Percentiles rank a stretch among this genome's conserved stretches.
Conservation (phyloP, 2,329 filamentous ascomycete genomes). For the Tolypocladium pustulatum region DNA sequence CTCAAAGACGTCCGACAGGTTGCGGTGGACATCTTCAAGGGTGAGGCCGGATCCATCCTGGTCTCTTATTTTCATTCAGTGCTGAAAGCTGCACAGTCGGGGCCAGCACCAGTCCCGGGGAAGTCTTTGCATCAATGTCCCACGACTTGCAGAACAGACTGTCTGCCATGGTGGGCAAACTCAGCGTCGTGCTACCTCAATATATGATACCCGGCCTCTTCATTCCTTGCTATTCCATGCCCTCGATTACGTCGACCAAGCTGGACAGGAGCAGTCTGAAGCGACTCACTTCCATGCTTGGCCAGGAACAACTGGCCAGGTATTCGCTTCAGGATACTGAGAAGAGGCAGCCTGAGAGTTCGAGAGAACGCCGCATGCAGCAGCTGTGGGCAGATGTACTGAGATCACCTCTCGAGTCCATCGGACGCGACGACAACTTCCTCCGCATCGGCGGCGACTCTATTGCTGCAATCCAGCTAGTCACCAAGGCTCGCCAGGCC, state of each 20-base stretch:
- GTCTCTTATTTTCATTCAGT: not conserved
- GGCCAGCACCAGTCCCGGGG: not conserved
- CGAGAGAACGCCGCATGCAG: constrained; percentile 5
- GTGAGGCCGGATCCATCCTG: constrained; percentile 5
- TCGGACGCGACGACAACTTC: constrained; percentile 9
- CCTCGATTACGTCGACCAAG: constrained; percentile 5
- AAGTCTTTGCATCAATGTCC: not conserved
- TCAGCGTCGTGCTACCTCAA: not conserved
- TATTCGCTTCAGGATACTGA: not conserved
- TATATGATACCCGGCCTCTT: constrained; percentile 1
- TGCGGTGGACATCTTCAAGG: constrained; percentile 13
- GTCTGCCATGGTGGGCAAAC: not conserved
- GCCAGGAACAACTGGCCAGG: not conserved
- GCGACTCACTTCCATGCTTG: not conserved
- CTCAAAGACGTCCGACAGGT: not conserved
- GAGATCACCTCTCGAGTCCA: not conserved
- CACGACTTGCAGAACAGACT: not conserved
- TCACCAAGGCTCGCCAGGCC: not conserved
- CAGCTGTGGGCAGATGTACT: constrained; percentile 9
- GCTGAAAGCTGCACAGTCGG: not conserved
- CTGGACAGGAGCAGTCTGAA: constrained; percentile 1
- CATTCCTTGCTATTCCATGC: constrained; percentile 4
- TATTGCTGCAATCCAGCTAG: constrained; percentile 11
- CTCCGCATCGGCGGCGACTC: constrained; percentile 12
- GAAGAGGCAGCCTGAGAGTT: constrained; percentile 1